Base-by-base conservation (phyloP, 495 filamentous ascomycete species). In the Beverwykella pulmonaria region DNA sequence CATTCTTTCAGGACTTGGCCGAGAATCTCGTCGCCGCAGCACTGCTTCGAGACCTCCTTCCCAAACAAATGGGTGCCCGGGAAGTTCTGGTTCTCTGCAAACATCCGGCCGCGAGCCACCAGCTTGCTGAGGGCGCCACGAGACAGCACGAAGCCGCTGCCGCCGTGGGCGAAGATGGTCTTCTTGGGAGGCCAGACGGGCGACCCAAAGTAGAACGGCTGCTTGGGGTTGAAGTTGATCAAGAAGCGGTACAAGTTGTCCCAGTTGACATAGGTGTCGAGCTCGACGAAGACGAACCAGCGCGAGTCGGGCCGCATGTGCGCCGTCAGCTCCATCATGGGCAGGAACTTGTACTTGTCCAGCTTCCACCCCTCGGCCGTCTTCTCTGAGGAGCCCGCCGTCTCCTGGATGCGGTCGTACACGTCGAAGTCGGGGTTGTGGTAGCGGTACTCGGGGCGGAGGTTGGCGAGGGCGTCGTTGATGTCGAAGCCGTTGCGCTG, bases 331-430 rank as follows among this genome's bases (percentile, higher is more conserved):
- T 84, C 79, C 65, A 89, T 80, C 79, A 87, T 86, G 3, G 86
- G 84, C 6, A 90, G 76, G 71, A 89, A 89, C 74, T 90, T 90
- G 80, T 85, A 90, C 71, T 88, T 88, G 74, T 90, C 87, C 15
- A 88, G 77, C 57, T 79, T 81, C 87, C 87, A 91, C 22, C 84
- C 88, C 19, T 74, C 55, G 44, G 22, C 39, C 47, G 30, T 61
- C 56, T 64, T 62, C 23, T 54, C 68, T 39, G 20, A 70, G 36
- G 47, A 72, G 74, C 69, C 76, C 79, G 65, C 79, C 80, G 47
- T 55, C 75, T 23, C 76, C 71, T 68, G 84, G 80, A 44, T 78
- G 73, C 14, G 75, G 77, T 71, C 56, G 71, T 88, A 87, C 44
- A 85, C 75, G 53, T 83, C 79, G 57, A 86, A 87, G 69, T 88